Base-by-base conservation (phyloP, 192 early-diverging fungal species). In the Backusella australiensis region DNA sequence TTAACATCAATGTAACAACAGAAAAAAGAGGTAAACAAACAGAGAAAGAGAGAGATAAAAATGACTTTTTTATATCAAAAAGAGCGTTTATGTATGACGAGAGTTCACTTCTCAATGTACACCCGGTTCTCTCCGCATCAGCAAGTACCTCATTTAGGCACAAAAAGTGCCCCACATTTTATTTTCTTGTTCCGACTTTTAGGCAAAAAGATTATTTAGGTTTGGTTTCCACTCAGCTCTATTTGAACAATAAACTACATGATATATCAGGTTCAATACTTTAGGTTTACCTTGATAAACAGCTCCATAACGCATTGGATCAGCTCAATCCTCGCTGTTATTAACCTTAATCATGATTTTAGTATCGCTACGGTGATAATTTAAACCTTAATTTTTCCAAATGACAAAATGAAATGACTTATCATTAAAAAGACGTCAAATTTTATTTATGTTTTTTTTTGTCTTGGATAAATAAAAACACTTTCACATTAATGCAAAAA, bases 81-180 rank as follows among this genome's bases (percentile, higher is more conserved):
- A 63, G 7, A 63, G 23, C 23, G 9, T 29, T 63, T 29, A 63
- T 63, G 56, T 63, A 63, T 63, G 56, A 63, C 56, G 23, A 63
- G 26, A 63, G 56, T 63, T 14, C 56, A 63, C 56, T 63, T 63
- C 56, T 63, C 56, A 63, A 63, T 63, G 56, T 23, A 63, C 56
- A 29, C 56, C 56, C 56, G 56, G 56, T 63, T 63, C 56, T 63
- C 56, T 63, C 56, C 56, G 56, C 56, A 29, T 63, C 56, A 14
- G 26, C 23, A 63, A 63, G 23, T 63, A 63, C 56, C 4, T 63
- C 56, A 14, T 59, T 63, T 63, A 63, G 56, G 5, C 23, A 59
- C 11, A 23, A 59, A 23, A 12, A 26, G 11, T 26, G 21, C 53
- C 56, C 56, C 56, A 63, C 56, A 63, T 63, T 63, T 75, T 77